Conservation (phyloP, 2,329 filamentous ascomycete genomes). For the Aspergillus pseudotamarii region DNA sequence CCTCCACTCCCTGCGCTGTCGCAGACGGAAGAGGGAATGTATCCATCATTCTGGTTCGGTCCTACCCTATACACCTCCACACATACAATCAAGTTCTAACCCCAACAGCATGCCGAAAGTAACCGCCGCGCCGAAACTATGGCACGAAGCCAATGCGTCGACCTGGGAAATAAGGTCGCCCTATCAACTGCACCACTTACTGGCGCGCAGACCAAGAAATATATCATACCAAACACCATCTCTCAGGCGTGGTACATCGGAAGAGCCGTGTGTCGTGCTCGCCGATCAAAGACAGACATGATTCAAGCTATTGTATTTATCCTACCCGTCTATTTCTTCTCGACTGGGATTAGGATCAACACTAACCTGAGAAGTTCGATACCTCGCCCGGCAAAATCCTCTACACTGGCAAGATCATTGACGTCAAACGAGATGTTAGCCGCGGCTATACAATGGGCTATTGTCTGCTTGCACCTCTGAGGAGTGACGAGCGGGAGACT, state of each 20-base stretch:
- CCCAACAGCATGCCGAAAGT: constrained; percentile 24
- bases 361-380: constrained; percentile 25
- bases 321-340: constrained; percentile 12
- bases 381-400: constrained; percentile 38
- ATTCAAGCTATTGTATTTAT: constrained; percentile 46
- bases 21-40: constrained; percentile 48
- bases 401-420: constrained; percentile 51
- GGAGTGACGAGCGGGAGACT: constrained; percentile 24
- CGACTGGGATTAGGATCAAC: no score
- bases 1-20: constrained; percentile 30
- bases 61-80: neutral
- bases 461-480: constrained; percentile 32
- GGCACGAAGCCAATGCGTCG: constrained; percentile 28
- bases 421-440: constrained; percentile 42
- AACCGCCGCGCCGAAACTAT: constrained; percentile 28
- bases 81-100: neutral
- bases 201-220: constrained; percentile 27
- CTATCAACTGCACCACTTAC: constrained; percentile 25
- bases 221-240: constrained; percentile 32
- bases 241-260: constrained; percentile 37
- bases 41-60: constrained; percentile 21
- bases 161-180: constrained; percentile 28
- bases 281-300: constrained; percentile 33
- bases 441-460: constrained; percentile 44
- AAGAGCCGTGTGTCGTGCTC: constrained; percentile 29